Base-by-base conservation (phyloP, 2,329 filamentous ascomycete genomes). In the Beauveria caledonica region DNA sequence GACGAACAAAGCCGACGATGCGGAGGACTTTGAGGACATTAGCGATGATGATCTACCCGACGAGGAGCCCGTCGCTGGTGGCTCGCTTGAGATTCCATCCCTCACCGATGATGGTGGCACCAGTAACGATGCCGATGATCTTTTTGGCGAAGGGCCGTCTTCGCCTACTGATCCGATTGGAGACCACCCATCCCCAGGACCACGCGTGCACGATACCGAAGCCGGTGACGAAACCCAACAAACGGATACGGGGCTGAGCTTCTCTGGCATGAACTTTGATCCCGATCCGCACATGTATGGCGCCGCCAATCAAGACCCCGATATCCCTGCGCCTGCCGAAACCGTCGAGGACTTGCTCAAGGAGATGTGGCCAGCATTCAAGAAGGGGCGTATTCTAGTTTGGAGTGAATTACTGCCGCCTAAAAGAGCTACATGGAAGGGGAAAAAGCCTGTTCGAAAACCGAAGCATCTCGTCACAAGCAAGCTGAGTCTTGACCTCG, bases 41-140 rank as follows among this genome's bases (percentile, higher is more conserved):
- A 88, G 88, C 65, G 93, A 97, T 71, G 92, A 95, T 70, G 92
- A 97, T 64, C 80, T 96, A 8, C 88, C 91, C 11, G 90, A 94
- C 7, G 90, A 94, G 64, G 82, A 86, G 60, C 74, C 73, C 29
- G 73, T 72, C 11, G 72, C 70, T 5, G 73, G 70, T 56, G 68
- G 71, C 17, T 79, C 76, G 15, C 70, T 75, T 51, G 79, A 84
- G 60, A 70, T 79, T n/a, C 81, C 81, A 0, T 79, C 77, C 11
- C 69, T 84, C 29, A 83, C 80, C 1, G 84, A 87, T 63, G 84
- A 87, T 66, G 80, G 80, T 49, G 82, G 80, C 53, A 82, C 80
- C 3, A 85, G 80, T 62, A 78, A 85, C 67, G 82, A 84, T 62
- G 78, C 78, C 39, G 85, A 88, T 65, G 87, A 89, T 64, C 77